Evolutionary conservation across 179 eudicot species (phyloP).

Genomic region (Gypsophila paniculata): DNA sequence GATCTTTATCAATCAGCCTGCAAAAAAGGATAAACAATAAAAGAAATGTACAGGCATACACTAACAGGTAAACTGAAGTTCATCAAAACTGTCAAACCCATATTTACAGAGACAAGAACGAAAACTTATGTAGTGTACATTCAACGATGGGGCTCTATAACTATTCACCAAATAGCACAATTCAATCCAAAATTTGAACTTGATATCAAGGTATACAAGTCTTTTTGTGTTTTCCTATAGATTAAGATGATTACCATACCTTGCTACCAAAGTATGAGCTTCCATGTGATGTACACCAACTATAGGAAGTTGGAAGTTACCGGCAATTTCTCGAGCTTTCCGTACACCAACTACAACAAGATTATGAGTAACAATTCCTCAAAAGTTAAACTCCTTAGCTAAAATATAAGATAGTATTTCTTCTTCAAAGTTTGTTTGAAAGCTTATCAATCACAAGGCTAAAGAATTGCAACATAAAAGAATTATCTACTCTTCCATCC

Average conservation of each 20-base stretch:
- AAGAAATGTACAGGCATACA: background rate
- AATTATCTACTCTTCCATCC: constrained; percentile 1
- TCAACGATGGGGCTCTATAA: constrained; percentile 10
- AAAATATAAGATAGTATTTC: background rate
- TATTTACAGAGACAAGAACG: background rate
- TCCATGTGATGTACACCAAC: constrained; percentile 99
- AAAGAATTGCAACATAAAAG: background rate
- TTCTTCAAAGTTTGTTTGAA: background rate
- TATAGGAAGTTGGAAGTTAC: constrained; percentile 63
- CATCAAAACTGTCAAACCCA: background rate
- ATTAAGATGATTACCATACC: constrained; percentile 37
- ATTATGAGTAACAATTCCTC: constrained; percentile 21
- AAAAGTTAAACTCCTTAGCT: constrained; percentile 7
- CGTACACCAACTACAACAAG: constrained; percentile 74
- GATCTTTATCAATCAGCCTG: constrained; percentile 60
- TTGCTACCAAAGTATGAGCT: constrained; percentile 96
- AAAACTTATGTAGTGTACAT: background rate
- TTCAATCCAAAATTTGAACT: background rate
- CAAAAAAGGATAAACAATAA: constrained; percentile 14
- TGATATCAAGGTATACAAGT: background rate
- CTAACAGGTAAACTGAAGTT: background rate
- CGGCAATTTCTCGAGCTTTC: constrained; percentile 87
- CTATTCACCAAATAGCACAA: background rate
- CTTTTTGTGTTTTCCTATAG: background rate
- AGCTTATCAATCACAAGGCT: background rate